Percentiles rank a stretch among this genome's conserved stretches.
These are phyloP conservation scores for Zymoseptoria pseudotritici DNA, from an alignment of 2,329 filamentous ascomycete genomes.

Conservation along the genomic window DNA sequence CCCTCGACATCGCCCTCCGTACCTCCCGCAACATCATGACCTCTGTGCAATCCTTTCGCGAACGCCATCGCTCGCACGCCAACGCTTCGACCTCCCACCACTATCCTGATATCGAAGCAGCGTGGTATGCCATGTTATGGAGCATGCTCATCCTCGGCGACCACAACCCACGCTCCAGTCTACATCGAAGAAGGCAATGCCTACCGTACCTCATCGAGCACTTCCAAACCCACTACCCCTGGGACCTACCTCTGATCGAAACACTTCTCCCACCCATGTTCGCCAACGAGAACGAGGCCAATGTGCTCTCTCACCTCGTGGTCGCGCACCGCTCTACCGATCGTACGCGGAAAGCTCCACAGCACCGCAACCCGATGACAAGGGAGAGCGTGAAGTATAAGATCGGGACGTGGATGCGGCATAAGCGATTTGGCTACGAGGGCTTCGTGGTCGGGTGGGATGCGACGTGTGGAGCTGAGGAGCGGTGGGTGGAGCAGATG, in stretches of 20 bases:
- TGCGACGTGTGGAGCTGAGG: slow-evolving; percentile 49
- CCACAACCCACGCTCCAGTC: slow-evolving; percentile 11
- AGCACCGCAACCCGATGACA: slow-evolving; percentile 1
- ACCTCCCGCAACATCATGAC: slow-evolving; percentile 75
- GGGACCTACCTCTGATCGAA: slow-evolving; percentile 65
- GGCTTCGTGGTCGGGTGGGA: slow-evolving; percentile 89
- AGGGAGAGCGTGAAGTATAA: slow-evolving; percentile 47
- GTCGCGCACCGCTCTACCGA: slow-evolving; percentile 51
- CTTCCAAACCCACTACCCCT: slow-evolving; percentile 58
- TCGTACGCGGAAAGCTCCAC: slow-evolving; percentile 43
- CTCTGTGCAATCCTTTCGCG: slow-evolving; percentile 51
- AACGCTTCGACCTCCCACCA: slow-evolving; percentile 27
- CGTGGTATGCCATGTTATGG: slow-evolving; percentile 70
- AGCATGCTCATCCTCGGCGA: slow-evolving; percentile 44
- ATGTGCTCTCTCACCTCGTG: slow-evolving; percentile 47
- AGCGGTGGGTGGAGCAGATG: slow-evolving; percentile 58
- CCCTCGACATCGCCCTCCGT: slow-evolving; percentile 63
- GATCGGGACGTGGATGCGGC: slow-evolving; percentile 77
- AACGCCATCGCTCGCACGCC: slow-evolving; percentile 15
- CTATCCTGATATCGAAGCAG: slow-evolving; percentile 46
- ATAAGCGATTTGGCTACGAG: slow-evolving; percentile 70
- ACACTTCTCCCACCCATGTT: slow-evolving; percentile 60
- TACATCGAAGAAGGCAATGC: slow-evolving; percentile 45
- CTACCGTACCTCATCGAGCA: slow-evolving; percentile 59
- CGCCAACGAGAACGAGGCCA: slow-evolving; percentile 44